Conservation (phyloP, 352 stramenopile species). For the Phytopythium delawarense region DNA sequence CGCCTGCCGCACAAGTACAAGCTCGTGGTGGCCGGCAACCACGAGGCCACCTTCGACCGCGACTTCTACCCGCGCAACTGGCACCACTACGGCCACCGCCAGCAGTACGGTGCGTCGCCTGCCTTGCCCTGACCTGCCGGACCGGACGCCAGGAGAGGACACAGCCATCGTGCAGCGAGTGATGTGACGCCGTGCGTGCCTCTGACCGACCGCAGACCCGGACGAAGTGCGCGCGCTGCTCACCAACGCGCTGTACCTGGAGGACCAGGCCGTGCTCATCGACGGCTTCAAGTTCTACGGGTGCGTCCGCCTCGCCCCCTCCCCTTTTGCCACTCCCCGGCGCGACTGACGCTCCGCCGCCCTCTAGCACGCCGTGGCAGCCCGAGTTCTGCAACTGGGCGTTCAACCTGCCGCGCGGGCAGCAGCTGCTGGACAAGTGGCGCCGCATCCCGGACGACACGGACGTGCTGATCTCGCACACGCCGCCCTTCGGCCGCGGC, state of each 20-base stretch:
- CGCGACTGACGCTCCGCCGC: not conserved
- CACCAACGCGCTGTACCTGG: conserved; percentile 73
- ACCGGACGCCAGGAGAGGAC: too few species aligned
- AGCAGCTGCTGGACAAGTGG: conserved; percentile 41
- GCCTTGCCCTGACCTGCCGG: too few species aligned
- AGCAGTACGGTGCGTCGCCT: conserved; percentile 39
- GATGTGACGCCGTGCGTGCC: not conserved
- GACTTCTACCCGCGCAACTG: conserved; percentile 65
- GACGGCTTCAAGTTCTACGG: conserved; percentile 76
- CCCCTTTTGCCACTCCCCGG: not conserved
- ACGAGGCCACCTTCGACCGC: conserved; percentile 78
- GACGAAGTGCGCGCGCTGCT: conserved; percentile 66
- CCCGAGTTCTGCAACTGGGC: conserved; percentile 85
- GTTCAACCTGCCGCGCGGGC: conserved; percentile 63
- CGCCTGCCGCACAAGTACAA: conserved; percentile 72
- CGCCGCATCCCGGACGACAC: conserved; percentile 46
- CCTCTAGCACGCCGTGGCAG: conserved; percentile 60
- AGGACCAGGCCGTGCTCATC: conserved; percentile 69
- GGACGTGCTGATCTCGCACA: conserved; percentile 89
- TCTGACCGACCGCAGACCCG: conserved; percentile 25
- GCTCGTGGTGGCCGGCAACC: conserved; percentile 76
- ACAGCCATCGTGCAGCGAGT: too few species aligned
- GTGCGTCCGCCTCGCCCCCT: conserved; percentile 12
- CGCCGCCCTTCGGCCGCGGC: conserved; percentile 72
- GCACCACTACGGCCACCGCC: conserved; percentile 64